Conservation (phyloP, 2,329 filamentous ascomycete species). For the Colletotrichum tropicale region DNA sequence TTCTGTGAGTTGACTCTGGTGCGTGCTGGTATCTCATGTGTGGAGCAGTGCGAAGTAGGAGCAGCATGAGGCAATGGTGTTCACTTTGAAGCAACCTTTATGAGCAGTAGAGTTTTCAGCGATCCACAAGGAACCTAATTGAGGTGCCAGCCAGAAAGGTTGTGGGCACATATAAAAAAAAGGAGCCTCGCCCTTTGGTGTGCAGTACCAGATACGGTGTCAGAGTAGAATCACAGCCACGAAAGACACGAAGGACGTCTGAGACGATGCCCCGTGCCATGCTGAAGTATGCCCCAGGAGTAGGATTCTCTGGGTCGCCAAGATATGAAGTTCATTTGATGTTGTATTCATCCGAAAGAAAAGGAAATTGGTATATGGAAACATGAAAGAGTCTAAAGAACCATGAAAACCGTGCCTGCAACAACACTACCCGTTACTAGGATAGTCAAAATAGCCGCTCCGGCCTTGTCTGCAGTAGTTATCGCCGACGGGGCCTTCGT, state of each 20-base stretch:
- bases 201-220: not conserved
- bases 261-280: not conserved
- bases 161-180: not conserved
- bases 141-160: not conserved
- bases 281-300: not conserved
- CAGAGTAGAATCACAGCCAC: not conserved
- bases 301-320: not conserved
- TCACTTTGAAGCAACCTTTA: not conserved
- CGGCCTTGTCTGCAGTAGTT: constrained; percentile 68
- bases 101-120: not conserved
- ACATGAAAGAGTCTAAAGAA: not conserved
- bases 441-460: constrained; percentile 69
- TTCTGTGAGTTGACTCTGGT: not conserved
- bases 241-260: not conserved
- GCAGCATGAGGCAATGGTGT: not conserved
- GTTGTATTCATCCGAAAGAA: not conserved
- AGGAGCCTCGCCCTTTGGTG: not conserved
- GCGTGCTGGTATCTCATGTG: not conserved
- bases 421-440: constrained; percentile 54
- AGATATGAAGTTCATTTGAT: not conserved
- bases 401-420: constrained; percentile 22
- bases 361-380: not conserved
- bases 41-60: not conserved
- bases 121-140: not conserved
- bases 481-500: constrained; percentile 24